Percentiles rank a stretch among this genome's conserved stretches.
phyloP scores from a whole-genome alignment of 2,329 filamentous ascomycete genomes.

The Pseudofabraea citricarpa region DNA sequence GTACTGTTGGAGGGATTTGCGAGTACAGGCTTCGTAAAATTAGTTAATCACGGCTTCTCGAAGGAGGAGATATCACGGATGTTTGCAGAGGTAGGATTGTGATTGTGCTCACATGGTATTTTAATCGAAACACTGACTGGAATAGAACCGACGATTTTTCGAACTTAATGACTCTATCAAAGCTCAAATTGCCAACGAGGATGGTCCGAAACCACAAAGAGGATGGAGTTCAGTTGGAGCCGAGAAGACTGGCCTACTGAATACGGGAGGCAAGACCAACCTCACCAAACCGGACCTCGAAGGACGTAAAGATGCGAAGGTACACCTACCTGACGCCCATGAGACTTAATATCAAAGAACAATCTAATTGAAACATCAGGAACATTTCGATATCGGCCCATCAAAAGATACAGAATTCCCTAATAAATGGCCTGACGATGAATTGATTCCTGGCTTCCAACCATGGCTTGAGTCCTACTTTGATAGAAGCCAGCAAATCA shows the following conservation, averaged over 20 bases:
- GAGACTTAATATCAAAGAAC: not conserved
- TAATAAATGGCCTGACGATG: constrained; percentile 1
- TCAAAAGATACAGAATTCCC: constrained; percentile 3
- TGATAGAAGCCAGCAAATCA: constrained; percentile 2
- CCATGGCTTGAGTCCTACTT: constrained; percentile 2
- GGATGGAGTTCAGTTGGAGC: constrained; percentile 3
- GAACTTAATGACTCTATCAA: constrained; percentile 1
- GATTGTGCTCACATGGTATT: not conserved
- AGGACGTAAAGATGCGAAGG: constrained; percentile 1
- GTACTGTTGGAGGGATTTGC: not conserved
- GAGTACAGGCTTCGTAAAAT: constrained; percentile 2
- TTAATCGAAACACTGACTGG: not conserved
- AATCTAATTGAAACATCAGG: constrained; percentile 1
- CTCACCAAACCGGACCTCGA: constrained; percentile 1
- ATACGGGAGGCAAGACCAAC: not conserved
- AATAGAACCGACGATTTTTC: constrained; percentile 2
- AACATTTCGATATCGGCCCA: constrained; percentile 2
- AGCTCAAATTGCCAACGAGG: constrained; percentile 1
- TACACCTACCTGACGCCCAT: not conserved
- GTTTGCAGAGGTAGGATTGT: constrained; percentile 1
- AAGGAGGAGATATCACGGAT: not conserved
- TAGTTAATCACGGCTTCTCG: constrained; percentile 1
- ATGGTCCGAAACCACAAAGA: constrained; percentile 1
- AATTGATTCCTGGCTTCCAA: constrained; percentile 1
- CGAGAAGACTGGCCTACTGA: constrained; percentile 2